Evolutionary conservation across 164 flowering plant genomes (phyloP).

Genomic region (Buxus sempervirens): DNA sequence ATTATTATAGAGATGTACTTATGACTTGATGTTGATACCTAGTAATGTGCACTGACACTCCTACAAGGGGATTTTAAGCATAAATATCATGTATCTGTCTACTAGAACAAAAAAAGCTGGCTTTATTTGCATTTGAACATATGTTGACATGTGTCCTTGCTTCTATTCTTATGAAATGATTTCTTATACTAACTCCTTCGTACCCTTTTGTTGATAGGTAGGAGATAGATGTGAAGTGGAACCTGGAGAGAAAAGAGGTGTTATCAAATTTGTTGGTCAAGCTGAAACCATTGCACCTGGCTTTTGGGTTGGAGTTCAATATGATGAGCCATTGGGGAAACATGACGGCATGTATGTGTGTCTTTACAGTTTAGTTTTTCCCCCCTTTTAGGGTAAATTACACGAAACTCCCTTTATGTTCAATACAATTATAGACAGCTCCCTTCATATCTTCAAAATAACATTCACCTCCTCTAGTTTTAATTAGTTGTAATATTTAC

Average conservation of each 20-base stretch:
- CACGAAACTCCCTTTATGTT: too few species aligned
- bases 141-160: not conserved
- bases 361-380: not conserved
- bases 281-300: constrained; percentile 85
- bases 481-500: too few species aligned
- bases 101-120: too few species aligned
- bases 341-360: constrained; percentile 84
- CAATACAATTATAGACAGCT: too few species aligned
- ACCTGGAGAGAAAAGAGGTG: constrained; percentile 92
- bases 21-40: too few species aligned
- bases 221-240: constrained; percentile 96
- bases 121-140: not conserved
- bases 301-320: constrained; percentile 94
- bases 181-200: not conserved
- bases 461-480: too few species aligned
- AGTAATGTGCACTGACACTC: too few species aligned
- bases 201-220: constrained; percentile 18
- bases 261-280: constrained; percentile 72
- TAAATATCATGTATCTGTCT: too few species aligned
- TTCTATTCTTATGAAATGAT: not conserved
- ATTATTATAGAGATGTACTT: too few species aligned
- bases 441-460: too few species aligned
- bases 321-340: constrained; percentile 95
- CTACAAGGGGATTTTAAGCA: too few species aligned
- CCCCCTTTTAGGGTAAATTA: not conserved